A percentile compares a stretch with the other conserved stretches of the same genome.
Evolutionary conservation across 192 early-diverging fungal species (phyloP).

Genomic region (Coemansia erecta): DNA sequence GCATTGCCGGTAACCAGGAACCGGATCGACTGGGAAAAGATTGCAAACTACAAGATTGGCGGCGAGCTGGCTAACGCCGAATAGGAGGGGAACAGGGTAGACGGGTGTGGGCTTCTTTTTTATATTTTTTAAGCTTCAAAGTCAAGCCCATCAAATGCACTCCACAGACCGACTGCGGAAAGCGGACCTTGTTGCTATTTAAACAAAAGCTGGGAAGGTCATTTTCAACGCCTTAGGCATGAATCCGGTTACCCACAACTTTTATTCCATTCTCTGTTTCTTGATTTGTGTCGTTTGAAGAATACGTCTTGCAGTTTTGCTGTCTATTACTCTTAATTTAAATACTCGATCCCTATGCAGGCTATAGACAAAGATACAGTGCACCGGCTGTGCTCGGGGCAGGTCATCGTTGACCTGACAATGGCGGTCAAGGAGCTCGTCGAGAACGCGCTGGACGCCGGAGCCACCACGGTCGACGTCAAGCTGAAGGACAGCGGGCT

Average conservation of each 20-base stretch:
- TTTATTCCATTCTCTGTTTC: neutral
- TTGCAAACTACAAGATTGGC: slow-evolving; percentile 48
- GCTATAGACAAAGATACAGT: slow-evolving; percentile 53
- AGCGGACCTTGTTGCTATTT: too few relatives aligned
- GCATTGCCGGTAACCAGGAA: slow-evolving; percentile 87
- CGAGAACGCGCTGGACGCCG: slow-evolving; percentile 91
- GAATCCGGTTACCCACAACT: too few relatives aligned
- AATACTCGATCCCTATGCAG: slow-evolving; percentile 8
- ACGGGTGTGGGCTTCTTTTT: too few relatives aligned
- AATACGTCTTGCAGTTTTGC: neutral
- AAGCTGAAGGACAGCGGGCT: slow-evolving; percentile 78
- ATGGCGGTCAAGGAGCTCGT: slow-evolving; percentile 90
- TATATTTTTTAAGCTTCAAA: too few relatives aligned
- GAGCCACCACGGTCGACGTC: slow-evolving; percentile 78
- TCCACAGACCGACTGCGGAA: too few relatives aligned
- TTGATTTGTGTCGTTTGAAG: neutral
- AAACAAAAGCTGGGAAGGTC: too few relatives aligned
- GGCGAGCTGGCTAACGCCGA: slow-evolving; percentile 38
- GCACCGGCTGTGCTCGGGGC: slow-evolving; percentile 83
- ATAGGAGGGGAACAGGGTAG: too few relatives aligned
- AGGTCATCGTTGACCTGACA: slow-evolving; percentile 82
- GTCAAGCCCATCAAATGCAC: too few relatives aligned
- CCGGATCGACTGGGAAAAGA: slow-evolving; percentile 93
- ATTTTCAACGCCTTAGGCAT: too few relatives aligned
- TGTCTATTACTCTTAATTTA: neutral